Evolutionary conservation across 257 asterid species (phyloP).

Genomic region (Haberlea rhodopensis): DNA sequence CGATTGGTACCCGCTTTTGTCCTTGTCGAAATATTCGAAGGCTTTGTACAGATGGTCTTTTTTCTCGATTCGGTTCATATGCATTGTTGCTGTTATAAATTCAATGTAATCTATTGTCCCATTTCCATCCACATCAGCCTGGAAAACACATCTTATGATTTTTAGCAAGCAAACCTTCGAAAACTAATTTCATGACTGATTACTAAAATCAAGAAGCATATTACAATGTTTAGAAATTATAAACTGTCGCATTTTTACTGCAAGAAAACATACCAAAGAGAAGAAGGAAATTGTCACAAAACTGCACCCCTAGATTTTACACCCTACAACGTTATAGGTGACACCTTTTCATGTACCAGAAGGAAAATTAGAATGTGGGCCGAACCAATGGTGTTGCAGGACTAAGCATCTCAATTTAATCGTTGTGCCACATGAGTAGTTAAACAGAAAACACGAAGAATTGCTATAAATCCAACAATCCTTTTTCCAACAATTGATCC

Average conservation of each 20-base stretch:
- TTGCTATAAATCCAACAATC: background rate
- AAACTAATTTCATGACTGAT: too few species aligned
- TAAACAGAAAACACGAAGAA: background rate
- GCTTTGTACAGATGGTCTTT: conserved; percentile 85
- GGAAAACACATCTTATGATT: conserved; percentile 18
- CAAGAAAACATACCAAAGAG: background rate
- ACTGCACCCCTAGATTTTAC: background rate
- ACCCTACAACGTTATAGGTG: background rate
- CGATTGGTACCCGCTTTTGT: conserved; percentile 74
- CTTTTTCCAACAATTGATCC: too few species aligned
- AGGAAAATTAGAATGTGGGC: background rate
- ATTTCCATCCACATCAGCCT: conserved; percentile 94
- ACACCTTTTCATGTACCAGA: background rate
- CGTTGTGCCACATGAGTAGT: background rate
- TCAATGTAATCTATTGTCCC: conserved; percentile 86
- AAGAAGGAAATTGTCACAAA: background rate
- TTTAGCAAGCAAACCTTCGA: background rate
- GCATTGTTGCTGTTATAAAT: conserved; percentile 91
- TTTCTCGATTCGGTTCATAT: conserved; percentile 87
- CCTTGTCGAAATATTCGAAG: conserved; percentile 88
- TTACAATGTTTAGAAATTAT: background rate
- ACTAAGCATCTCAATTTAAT: background rate
- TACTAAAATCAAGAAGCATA: background rate
- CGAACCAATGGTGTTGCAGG: background rate
- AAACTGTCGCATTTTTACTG: background rate